Evolutionary conservation across 352 stramenopile species (phyloP).

Genomic region (Paralagenidium karlingii): DNA sequence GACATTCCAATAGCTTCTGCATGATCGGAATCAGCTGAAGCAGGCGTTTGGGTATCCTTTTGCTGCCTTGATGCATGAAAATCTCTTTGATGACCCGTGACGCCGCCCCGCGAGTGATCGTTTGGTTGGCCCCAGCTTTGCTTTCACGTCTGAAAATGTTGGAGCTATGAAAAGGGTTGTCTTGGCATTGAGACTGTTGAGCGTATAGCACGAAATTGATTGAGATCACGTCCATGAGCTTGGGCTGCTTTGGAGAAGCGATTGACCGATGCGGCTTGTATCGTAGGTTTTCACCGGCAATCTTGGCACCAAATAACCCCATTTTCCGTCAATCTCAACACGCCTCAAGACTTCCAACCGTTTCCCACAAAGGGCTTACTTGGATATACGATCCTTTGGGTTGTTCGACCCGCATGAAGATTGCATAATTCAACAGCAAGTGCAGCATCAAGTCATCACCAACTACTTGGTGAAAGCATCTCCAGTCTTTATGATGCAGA

Average conservation of each 20-base stretch:
- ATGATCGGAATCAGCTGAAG: slow-evolving; percentile 46
- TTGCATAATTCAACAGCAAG: slow-evolving; percentile 44
- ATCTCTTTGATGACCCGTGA: slow-evolving; percentile 30
- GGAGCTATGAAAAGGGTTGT: slow-evolving; percentile 16
- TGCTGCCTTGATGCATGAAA: slow-evolving; percentile 16
- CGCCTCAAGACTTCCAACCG: neutral
- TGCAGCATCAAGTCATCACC: slow-evolving; percentile 57
- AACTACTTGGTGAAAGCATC: slow-evolving; percentile 29
- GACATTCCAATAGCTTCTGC: slow-evolving; percentile 26
- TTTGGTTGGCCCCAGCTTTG: slow-evolving; percentile 1
- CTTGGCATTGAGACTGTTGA: slow-evolving; percentile 16
- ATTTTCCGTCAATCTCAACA: neutral
- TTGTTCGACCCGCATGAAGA: slow-evolving; percentile 25
- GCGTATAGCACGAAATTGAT: slow-evolving; percentile 62
- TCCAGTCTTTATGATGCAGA: slow-evolving; percentile 45
- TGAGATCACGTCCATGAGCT: slow-evolving; percentile 10
- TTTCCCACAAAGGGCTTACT: slow-evolving; percentile 9
- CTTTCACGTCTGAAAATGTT: slow-evolving; percentile 10
- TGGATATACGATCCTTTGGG: slow-evolving; percentile 31
- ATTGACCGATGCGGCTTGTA: neutral
- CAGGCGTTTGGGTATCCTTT: slow-evolving; percentile 39
- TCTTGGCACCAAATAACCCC: neutral
- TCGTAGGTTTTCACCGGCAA: neutral
- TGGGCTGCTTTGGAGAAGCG: neutral
- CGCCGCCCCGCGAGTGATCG: slow-evolving; percentile 19